These are phyloP conservation scores for Cyphellophora attinorum DNA, from an alignment of 2,329 filamentous ascomycete species.

Conservation along the genomic window DNA sequence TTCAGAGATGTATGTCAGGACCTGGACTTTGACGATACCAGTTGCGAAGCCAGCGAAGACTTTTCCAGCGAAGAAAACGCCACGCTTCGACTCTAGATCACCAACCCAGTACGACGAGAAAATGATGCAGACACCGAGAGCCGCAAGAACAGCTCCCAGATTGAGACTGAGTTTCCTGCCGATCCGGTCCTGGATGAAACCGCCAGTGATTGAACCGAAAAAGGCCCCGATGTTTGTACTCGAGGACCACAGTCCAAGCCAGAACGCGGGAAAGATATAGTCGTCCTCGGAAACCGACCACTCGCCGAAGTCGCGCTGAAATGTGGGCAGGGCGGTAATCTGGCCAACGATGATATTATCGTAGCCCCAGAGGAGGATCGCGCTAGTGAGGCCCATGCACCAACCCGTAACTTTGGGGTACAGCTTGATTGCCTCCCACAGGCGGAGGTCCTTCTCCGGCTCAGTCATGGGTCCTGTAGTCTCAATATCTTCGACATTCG, in stretches of 20 bases:
- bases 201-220: conserved; percentile 27
- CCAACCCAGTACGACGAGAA: conserved; percentile 23
- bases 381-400: conserved; percentile 33
- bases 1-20: conserved; percentile 42
- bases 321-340: conserved; percentile 37
- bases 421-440: no score
- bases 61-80: conserved; percentile 36
- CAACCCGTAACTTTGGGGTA: conserved; percentile 23
- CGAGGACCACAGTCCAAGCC: conserved; percentile 37
- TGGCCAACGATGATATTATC: conserved; percentile 42
- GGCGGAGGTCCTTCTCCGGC: no score
- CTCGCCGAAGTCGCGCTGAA: conserved; percentile 31
- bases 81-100: conserved; percentile 22
- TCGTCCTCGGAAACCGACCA: conserved; percentile 16
- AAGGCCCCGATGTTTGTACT: conserved; percentile 29
- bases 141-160: conserved; percentile 28
- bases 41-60: conserved; percentile 37
- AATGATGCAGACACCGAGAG: conserved; percentile 26
- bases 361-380: conserved; percentile 45
- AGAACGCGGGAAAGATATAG: conserved; percentile 32
- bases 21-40: conserved; percentile 34
- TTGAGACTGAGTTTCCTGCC: conserved; percentile 30
- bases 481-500: no score
- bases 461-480: no score
- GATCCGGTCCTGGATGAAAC: conserved; percentile 30